A percentile compares a stretch with the other conserved stretches of the same genome.
Conservation (phyloP, 164 flowering plant genomes). For the Umbilicus rupestris region DNA sequence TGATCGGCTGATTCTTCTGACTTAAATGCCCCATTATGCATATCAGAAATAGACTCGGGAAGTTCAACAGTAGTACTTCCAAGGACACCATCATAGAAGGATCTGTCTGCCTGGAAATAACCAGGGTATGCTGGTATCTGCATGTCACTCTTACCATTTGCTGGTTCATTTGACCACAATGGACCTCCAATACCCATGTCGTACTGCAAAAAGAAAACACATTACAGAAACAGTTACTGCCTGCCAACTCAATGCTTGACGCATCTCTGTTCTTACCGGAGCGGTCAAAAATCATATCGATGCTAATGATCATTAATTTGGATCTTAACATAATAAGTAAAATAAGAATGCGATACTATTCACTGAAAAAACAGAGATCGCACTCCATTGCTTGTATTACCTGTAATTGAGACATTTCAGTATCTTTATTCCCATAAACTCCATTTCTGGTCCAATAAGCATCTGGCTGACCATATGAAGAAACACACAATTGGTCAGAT, state of each 20-base stretch:
- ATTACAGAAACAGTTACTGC: background rate
- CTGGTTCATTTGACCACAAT: background rate
- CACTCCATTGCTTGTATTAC: constrained; percentile 8
- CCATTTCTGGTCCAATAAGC: constrained; percentile 8
- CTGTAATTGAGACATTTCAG: constrained; percentile 17
- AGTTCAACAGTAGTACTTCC: background rate
- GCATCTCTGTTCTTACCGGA: background rate
- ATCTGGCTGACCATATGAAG: constrained; percentile 8
- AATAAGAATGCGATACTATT: background rate
- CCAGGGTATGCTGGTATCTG: background rate
- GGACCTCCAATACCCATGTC: constrained; percentile 7
- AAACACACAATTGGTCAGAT: constrained; percentile 9
- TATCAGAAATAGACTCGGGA: background rate
- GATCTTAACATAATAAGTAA: background rate
- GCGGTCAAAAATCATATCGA: background rate
- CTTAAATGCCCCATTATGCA: background rate
- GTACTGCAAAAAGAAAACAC: background rate
- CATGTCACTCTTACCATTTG: background rate
- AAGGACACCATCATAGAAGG: background rate
- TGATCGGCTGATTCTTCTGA: background rate
- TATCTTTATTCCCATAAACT: background rate
- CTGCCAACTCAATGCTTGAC: background rate
- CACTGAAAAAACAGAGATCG: background rate
- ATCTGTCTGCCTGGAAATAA: background rate
- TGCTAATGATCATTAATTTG: background rate